Evolutionary conservation across 106 monocot species (phyloP), one percentile per base, ranked within the genome.

Genomic region (Gastrodia elata): DNA sequence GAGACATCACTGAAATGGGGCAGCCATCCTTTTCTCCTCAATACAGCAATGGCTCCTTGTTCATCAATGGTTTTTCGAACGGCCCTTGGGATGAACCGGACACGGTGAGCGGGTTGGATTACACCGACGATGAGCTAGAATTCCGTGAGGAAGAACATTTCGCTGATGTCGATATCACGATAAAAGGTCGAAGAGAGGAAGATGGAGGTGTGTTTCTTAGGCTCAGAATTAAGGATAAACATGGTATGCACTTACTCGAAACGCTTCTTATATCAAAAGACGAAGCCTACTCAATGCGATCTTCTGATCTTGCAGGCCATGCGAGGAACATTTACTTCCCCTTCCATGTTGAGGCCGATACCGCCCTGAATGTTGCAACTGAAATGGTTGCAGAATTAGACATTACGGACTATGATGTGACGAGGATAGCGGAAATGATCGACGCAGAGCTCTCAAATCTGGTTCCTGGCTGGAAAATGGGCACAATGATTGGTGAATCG

Each of bases 321-420:
- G 78, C 85, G 33, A 70, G 93, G 8, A 97, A 97, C 64, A 93
- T 98, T 24, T 85, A 90, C 73, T 98, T 98, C 67, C 81, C 78
- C 0, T 98, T 98, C 15, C 81, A 93, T 73, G 73, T 88, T 8
- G 90, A 98, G 61, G 71, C 82, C 2, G 97, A 98, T 52, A 98
- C 97, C 25, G 88, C 97, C 59, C 57, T 93, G 37, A 83, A 82
- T 38, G 97, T 98, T 18, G 97, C 93, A 28, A 88, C 84, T 4
- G 97, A 98, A 65, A 98, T 98, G 90, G 97, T 98, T n/a, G 81
- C 78, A 39, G 92, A 93, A 74, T 70, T 98, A 58, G 93, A 87
- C 74, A 90, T 98, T 30, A 83, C 81, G 5, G 90, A 98, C 33
- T 81, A 88, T 39, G 93, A 93, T 37, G 97, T 87, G 13, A 93